Evolutionary conservation across 768 basidiomycete species (phyloP).

Genomic region (Kwoniella dejecticola): DNA sequence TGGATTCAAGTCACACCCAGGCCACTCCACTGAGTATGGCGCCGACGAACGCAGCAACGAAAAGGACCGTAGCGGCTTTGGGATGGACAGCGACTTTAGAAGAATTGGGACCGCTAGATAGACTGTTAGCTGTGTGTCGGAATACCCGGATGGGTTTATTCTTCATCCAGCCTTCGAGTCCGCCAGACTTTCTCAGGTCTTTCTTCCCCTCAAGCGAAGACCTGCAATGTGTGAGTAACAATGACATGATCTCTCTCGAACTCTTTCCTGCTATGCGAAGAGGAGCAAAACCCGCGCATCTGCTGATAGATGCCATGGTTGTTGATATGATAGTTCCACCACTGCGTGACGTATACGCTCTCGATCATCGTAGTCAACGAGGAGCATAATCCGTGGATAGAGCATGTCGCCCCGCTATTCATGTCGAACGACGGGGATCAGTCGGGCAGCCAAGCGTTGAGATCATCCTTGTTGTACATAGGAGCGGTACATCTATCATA

Average conservation of each 20-base stretch:
- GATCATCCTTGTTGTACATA: slow-evolving; percentile 19
- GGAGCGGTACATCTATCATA: slow-evolving; percentile 34
- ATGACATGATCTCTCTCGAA: no score
- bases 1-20: no score
- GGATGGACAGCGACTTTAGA: neutral
- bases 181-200: slow-evolving; percentile 27
- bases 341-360: slow-evolving; percentile 35
- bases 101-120: slow-evolving; percentile 21
- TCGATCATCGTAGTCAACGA: slow-evolving; percentile 35
- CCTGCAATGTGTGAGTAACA: slow-evolving; percentile 12
- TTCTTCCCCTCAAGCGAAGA: slow-evolving; percentile 6
- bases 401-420: slow-evolving; percentile 29
- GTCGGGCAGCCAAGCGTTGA: slow-evolving; percentile 20
- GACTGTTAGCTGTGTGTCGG: slow-evolving; percentile 25
- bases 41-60: neutral
- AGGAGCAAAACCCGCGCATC: no score
- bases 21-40: neutral
- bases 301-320: no score
- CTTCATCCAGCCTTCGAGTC: slow-evolving; percentile 17
- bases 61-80: neutral
- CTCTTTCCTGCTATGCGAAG: no score
- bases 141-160: slow-evolving; percentile 28
- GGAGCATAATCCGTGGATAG: slow-evolving; percentile 36
- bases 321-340: slow-evolving; percentile 26
- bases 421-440: slow-evolving; percentile 12